Percentiles rank a stretch among this genome's conserved stretches.
phyloP scores from a whole-genome alignment of 257 asterid genomes.

The Scutellaria galericulata region DNA sequence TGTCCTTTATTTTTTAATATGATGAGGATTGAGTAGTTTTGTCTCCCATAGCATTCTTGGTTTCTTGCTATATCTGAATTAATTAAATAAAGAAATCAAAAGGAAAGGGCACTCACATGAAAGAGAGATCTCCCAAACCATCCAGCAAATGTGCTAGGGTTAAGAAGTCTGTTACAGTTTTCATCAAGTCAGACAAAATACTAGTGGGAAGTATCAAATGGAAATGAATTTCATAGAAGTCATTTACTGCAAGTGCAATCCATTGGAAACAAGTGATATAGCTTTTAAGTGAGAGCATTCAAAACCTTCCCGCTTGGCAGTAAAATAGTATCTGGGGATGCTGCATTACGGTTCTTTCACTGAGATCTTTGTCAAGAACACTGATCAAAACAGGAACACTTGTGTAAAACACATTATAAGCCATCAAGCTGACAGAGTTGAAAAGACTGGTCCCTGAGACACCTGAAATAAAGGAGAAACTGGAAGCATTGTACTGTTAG shows the following conservation, averaged over 20 bases:
- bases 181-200: slow-evolving; percentile 34
- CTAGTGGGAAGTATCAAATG: slow-evolving; percentile 15
- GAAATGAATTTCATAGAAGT: slow-evolving; percentile 1
- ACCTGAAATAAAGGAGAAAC: slow-evolving; percentile 95
- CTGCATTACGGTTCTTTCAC: slow-evolving; percentile 92
- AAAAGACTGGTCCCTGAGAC: slow-evolving; percentile 97
- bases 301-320: slow-evolving; percentile 98
- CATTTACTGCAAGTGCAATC: slow-evolving; percentile 28
- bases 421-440: slow-evolving; percentile 96
- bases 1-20: neutral
- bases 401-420: slow-evolving; percentile 96
- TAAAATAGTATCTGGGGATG: slow-evolving; percentile 94
- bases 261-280: slow-evolving; percentile 25
- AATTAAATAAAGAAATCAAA: slow-evolving; percentile 20
- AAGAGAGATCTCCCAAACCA: slow-evolving; percentile 99
- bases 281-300: slow-evolving; percentile 30
- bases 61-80: neutral
- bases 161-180: slow-evolving; percentile 81
- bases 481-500: slow-evolving; percentile 62
- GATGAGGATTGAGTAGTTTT: neutral
- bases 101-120: slow-evolving; percentile 70
- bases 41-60: slow-evolving; percentile 1
- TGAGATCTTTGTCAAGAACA: slow-evolving; percentile 95
- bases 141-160: slow-evolving; percentile 99
- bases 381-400: slow-evolving; percentile 90